A percentile compares a stretch with the other conserved stretches of the same genome.
phyloP scores from a whole-genome alignment of 768 basidiomycete genomes.

The Tubosaeta sp. region DNA sequence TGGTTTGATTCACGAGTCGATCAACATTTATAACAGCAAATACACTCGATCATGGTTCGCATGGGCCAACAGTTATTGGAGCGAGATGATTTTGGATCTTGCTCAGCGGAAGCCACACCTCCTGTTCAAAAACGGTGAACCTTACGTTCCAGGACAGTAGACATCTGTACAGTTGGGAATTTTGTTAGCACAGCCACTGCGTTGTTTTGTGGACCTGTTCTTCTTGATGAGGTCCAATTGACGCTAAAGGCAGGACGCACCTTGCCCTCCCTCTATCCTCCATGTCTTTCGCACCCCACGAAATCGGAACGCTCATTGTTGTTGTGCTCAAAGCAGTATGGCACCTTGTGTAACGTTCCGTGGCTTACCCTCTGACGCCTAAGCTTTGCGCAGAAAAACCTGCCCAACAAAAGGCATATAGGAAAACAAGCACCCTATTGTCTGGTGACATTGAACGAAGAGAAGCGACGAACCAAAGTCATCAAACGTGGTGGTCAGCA shows the following conservation, averaged over 20 bases:
- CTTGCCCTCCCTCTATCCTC: conserved; percentile 1
- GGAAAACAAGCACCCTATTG: conserved; percentile 99
- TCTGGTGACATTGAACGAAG: conserved; percentile 68
- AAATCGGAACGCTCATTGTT: conserved; percentile 91
- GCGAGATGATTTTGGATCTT: conserved; percentile 77
- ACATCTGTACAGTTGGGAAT: background rate
- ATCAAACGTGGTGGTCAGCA: conserved; percentile 97
- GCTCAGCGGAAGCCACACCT: conserved; percentile 69
- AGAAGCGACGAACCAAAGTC: conserved; percentile 86
- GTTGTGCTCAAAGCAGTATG: conserved; percentile 92
- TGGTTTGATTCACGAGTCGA: conserved; percentile 76
- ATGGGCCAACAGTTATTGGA: conserved; percentile 81
- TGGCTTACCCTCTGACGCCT: conserved; percentile 17
- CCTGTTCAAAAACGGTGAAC: conserved; percentile 51
- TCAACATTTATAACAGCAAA: conserved; percentile 53
- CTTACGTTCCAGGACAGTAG: conserved; percentile 53
- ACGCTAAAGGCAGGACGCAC: conserved; percentile 17
- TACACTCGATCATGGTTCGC: conserved; percentile 80
- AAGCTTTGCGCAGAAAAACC: conserved; percentile 68
- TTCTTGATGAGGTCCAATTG: conserved; percentile 15
- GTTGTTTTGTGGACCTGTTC: conserved; percentile 8
- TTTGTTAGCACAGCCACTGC: conserved; percentile 19
- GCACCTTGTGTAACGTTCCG: conserved; percentile 16
- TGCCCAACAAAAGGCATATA: conserved; percentile 88
- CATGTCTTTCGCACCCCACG: conserved; percentile 60